Conservation (phyloP, 257 asterid species). For the Solanum piurae region DNA sequence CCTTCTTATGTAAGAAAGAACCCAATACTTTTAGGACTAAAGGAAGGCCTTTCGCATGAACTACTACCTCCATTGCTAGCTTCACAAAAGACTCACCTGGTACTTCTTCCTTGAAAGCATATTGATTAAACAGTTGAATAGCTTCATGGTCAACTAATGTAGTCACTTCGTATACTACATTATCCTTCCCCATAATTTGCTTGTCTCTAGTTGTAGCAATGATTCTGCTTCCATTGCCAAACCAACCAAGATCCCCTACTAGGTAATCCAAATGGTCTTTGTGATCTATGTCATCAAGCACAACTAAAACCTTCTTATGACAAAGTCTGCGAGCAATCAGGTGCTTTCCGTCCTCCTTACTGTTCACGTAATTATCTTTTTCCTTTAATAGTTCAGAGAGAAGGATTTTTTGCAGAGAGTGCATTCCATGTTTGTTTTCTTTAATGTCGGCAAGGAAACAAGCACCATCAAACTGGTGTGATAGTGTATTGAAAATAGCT, state of each 20-base stretch:
- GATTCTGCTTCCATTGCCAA: background rate
- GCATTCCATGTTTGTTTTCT: too few relatives aligned
- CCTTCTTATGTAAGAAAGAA: background rate
- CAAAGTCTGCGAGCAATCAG: too few relatives aligned
- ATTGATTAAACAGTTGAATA: background rate
- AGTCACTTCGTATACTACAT: background rate
- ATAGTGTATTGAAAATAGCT: too few relatives aligned
- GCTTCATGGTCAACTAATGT: background rate
- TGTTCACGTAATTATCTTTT: fast-evolving
- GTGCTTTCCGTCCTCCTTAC: too few relatives aligned
- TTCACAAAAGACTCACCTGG: background rate
- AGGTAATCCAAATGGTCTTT: background rate
- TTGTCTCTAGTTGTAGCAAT: background rate
- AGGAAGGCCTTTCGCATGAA: background rate
- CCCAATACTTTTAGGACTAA: background rate
- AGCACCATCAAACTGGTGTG: fast-evolving
- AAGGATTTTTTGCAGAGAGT: too few relatives aligned
- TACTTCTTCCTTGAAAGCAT: background rate
- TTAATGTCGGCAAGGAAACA: too few relatives aligned
- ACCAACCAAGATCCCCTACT: background rate
- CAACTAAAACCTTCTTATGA: too few relatives aligned
- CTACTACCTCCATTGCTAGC: background rate
- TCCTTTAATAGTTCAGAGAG: fast-evolving
- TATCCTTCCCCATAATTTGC: background rate
- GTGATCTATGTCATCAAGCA: background rate